phyloP scores from a whole-genome alignment of 2,329 filamentous ascomycete genomes.

The Coniochaeta sp. region DNA sequence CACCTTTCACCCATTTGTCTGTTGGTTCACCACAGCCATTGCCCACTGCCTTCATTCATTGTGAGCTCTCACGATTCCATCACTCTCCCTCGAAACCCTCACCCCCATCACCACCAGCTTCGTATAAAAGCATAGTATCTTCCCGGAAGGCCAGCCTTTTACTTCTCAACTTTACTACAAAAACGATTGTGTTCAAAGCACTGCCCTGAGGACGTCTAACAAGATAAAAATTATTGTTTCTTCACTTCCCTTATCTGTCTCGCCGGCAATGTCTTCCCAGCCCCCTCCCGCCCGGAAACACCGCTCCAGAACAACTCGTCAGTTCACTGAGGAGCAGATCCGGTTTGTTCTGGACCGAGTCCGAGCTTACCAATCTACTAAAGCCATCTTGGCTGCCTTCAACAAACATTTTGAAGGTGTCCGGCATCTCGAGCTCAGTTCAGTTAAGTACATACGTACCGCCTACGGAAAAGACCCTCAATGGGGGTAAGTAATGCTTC shows the following conservation, averaged over 20 bases:
- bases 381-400: background rate
- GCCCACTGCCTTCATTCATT: too few species aligned
- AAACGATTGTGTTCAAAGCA: background rate
- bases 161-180: conserved; percentile 1
- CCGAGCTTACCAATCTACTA: background rate
- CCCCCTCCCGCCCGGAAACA: background rate
- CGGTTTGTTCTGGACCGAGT: conserved; percentile 21
- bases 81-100: too few species aligned
- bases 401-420: background rate
- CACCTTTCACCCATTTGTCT: too few species aligned
- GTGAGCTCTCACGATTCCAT: too few species aligned
- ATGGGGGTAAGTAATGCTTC: background rate
- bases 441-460: background rate
- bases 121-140: too few species aligned
- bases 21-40: too few species aligned
- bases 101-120: too few species aligned
- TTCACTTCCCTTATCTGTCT: background rate
- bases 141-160: background rate
- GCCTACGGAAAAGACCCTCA: background rate
- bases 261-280: background rate
- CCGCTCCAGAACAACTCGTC: conserved; percentile 15
- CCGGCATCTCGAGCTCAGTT: background rate
- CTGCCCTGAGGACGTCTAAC: too few species aligned
- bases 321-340: conserved; percentile 26
- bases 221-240: too few species aligned